These are phyloP conservation scores for Boletellus sp. DNA, from an alignment of 768 basidiomycete genomes.

Conservation along the genomic window DNA sequence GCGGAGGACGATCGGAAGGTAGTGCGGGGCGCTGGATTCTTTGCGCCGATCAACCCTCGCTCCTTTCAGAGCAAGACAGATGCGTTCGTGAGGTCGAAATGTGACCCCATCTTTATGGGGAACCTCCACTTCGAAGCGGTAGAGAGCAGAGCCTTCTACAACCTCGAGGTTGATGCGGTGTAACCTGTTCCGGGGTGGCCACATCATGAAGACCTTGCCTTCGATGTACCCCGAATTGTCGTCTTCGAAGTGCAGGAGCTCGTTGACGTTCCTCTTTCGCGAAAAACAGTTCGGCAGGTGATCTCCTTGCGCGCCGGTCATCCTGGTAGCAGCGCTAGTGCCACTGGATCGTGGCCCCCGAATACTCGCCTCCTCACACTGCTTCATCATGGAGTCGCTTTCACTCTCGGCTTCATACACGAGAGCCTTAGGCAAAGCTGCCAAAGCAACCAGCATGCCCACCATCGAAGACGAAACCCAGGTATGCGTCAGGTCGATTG, in stretches of 20 bases:
- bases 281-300: slow-evolving; percentile 15
- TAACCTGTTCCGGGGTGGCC: slow-evolving; percentile 31
- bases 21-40: slow-evolving; percentile 27
- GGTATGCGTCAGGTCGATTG: slow-evolving; percentile 24
- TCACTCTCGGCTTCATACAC: slow-evolving; percentile 39
- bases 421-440: slow-evolving; percentile 36
- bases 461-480: slow-evolving; percentile 45
- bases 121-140: slow-evolving; percentile 40
- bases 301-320: slow-evolving; percentile 5
- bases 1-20: slow-evolving; percentile 39
- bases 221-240: slow-evolving; percentile 39
- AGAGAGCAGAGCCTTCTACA: slow-evolving; percentile 8
- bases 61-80: slow-evolving; percentile 49
- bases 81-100: slow-evolving; percentile 39
- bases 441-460: slow-evolving; percentile 38
- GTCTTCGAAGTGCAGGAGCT: slow-evolving; percentile 29
- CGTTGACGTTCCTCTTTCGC: slow-evolving; percentile 29
- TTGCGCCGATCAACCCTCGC: slow-evolving; percentile 31
- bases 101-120: slow-evolving; percentile 33
- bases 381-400: slow-evolving; percentile 16
- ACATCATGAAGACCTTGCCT: slow-evolving; percentile 44
- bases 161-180: slow-evolving; percentile 32
- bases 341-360: not conserved
- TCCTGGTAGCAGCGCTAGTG: not conserved
- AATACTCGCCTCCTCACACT: slow-evolving; percentile 4